Conservation (phyloP, 164 flowering plant species). For the Platanus orientalis region DNA sequence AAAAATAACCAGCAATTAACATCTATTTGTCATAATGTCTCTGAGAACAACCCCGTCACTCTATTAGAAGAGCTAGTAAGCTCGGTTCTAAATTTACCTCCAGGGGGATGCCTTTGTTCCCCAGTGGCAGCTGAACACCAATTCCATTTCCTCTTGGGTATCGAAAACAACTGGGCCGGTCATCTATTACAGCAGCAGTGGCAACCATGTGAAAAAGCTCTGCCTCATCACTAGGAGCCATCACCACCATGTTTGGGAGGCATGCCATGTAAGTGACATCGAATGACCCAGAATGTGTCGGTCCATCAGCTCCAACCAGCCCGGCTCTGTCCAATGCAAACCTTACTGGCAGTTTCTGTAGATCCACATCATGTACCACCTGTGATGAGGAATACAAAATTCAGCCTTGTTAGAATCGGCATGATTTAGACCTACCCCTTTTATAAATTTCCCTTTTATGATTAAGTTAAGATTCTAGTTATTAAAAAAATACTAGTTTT, state of each 20-base stretch:
- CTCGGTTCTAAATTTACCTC: slow-evolving; percentile 45
- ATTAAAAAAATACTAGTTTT: neutral
- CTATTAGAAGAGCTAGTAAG: neutral
- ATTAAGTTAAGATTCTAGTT: too few species aligned
- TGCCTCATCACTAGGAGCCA: slow-evolving; percentile 98
- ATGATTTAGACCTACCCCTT: too few species aligned
- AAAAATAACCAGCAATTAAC: neutral
- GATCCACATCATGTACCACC: slow-evolving; percentile 94
- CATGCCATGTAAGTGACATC: slow-evolving; percentile 96
- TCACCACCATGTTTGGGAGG: slow-evolving; percentile 98
- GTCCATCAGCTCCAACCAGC: slow-evolving; percentile 96
- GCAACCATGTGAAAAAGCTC: slow-evolving; percentile 98
- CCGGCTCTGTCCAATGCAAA: slow-evolving; percentile 99
- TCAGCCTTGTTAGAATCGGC: neutral
- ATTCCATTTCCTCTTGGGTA: slow-evolving; percentile 96
- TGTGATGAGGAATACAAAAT: slow-evolving; percentile 18
- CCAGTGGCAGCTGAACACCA: slow-evolving; percentile 72
- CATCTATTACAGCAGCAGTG: slow-evolving; percentile 92
- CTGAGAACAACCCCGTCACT: neutral
- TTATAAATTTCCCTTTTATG: too few species aligned
- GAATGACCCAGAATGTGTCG: slow-evolving; percentile 92
- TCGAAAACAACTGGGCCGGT: slow-evolving; percentile 86
- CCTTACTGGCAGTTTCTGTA: slow-evolving; percentile 94
- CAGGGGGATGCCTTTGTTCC: slow-evolving; percentile 87
- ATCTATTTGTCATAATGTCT: neutral